phyloP scores from a whole-genome alignment of 768 basidiomycete species.

The Rhizopogon roseolus region DNA sequence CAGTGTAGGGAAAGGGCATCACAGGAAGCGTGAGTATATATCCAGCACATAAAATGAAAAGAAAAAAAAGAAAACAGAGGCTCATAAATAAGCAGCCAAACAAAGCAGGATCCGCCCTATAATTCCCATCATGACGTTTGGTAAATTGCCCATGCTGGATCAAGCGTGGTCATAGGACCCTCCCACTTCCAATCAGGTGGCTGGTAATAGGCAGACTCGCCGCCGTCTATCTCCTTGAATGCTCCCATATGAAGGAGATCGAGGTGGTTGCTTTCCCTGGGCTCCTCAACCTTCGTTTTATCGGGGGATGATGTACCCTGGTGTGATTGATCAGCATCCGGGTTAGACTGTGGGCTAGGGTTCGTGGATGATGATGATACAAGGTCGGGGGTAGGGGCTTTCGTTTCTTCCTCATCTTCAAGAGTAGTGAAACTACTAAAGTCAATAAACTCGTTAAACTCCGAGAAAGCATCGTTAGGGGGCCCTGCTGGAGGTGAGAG shows the following conservation, averaged over 20 bases:
- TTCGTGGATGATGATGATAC: constrained; percentile 68
- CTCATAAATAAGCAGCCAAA: constrained; percentile 16
- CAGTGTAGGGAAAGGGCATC: constrained; percentile 28
- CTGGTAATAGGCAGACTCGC: constrained; percentile 65
- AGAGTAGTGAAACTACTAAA: constrained; percentile 54
- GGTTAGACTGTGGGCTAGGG: constrained; percentile 70
- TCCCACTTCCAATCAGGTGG: constrained; percentile 68
- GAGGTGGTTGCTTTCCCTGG: constrained; percentile 22
- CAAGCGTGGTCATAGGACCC: constrained; percentile 55
- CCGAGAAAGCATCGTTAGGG: constrained; percentile 34
- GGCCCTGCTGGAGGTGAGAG: constrained; percentile 31
- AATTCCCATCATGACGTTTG: constrained; percentile 32
- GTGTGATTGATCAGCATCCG: constrained; percentile 47
- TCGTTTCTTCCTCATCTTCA: constrained; percentile 58
- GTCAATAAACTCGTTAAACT: constrained; percentile 64
- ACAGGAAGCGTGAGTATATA: constrained; percentile 30
- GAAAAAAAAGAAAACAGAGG: constrained; percentile 34
- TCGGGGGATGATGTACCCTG: constrained; percentile 41
- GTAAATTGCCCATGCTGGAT: constrained; percentile 73
- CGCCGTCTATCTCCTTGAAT: constrained; percentile 71
- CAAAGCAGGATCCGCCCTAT: constrained; percentile 26
- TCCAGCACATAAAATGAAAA: constrained; percentile 37
- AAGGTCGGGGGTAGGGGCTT: constrained; percentile 73
- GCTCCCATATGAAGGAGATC: constrained; percentile 55
- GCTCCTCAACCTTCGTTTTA: constrained; percentile 52